Percentiles rank a stretch among this genome's conserved stretches.
phyloP scores from a whole-genome alignment of 768 basidiomycete species.

The Hypholoma fasciculare region DNA sequence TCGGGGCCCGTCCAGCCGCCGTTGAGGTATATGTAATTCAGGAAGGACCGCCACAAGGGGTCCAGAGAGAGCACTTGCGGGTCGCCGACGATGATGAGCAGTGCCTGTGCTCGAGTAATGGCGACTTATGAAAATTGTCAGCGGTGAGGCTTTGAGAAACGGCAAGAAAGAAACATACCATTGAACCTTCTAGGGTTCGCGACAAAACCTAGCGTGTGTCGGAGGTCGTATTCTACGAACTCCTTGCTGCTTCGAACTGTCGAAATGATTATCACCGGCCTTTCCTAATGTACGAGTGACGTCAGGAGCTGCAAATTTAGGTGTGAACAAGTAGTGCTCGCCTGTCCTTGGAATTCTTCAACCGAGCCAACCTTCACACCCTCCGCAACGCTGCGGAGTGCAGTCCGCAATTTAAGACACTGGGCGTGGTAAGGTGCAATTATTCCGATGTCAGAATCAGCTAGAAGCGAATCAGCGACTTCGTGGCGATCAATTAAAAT shows the following conservation, averaged over 20 bases:
- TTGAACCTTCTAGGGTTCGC: constrained; percentile 61
- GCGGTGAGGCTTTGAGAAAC: not conserved
- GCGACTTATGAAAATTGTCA: constrained; percentile 40
- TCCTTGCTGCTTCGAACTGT: constrained; percentile 58
- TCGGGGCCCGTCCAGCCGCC: constrained; percentile 56
- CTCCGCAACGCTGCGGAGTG: constrained; percentile 33
- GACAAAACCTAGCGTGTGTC: constrained; percentile 59
- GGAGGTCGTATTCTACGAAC: constrained; percentile 53
- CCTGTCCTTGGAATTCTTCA: constrained; percentile 70
- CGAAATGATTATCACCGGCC: constrained; percentile 56
- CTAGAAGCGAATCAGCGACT: constrained; percentile 25
- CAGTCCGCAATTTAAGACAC: constrained; percentile 43
- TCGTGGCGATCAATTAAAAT: not conserved
- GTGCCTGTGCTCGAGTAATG: constrained; percentile 59
- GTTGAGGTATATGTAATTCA: constrained; percentile 55
- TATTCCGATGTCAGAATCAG: constrained; percentile 54
- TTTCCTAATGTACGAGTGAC: constrained; percentile 39
- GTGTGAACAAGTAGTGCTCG: constrained; percentile 12
- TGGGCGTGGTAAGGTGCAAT: constrained; percentile 68
- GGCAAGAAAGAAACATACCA: constrained; percentile 34
- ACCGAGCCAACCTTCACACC: constrained; percentile 63
- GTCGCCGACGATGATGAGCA: constrained; percentile 62
- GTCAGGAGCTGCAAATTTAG: not conserved
- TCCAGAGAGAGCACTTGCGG: constrained; percentile 59
- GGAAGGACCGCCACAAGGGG: constrained; percentile 60